phyloP scores from a whole-genome alignment of 2,329 filamentous ascomycete genomes.

The Ploettnerulaceae sp. region DNA sequence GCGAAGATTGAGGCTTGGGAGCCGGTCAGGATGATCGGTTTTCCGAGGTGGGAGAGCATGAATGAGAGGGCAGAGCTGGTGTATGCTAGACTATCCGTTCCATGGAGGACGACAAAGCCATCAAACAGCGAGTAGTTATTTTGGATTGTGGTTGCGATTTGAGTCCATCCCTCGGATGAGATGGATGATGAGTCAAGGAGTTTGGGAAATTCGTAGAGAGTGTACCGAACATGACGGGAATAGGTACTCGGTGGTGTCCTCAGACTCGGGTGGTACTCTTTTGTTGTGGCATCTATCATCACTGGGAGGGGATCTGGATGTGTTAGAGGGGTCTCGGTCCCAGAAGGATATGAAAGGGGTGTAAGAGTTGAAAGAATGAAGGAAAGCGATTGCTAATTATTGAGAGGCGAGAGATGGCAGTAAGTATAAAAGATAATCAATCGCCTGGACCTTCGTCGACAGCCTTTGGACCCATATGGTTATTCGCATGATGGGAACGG shows the following conservation, averaged over 20 bases:
- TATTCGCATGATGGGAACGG: too few relatives aligned
- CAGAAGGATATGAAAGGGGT: too few relatives aligned
- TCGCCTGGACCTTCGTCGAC: too few relatives aligned
- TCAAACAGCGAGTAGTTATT: slow-evolving; percentile 66
- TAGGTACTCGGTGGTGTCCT: slow-evolving; percentile 61
- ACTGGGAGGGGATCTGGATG: slow-evolving; percentile 31
- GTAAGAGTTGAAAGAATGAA: not conserved
- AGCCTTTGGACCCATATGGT: too few relatives aligned
- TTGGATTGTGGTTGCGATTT: slow-evolving; percentile 55
- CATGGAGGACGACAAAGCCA: slow-evolving; percentile 67
- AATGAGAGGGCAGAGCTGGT: slow-evolving; percentile 67
- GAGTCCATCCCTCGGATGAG: slow-evolving; percentile 64
- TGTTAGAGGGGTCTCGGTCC: slow-evolving; percentile 13
- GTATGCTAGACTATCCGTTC: slow-evolving; percentile 65
- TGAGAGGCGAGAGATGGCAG: too few relatives aligned
- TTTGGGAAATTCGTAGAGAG: slow-evolving; percentile 62
- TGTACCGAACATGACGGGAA: slow-evolving; percentile 60
- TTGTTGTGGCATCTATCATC: slow-evolving; percentile 24
- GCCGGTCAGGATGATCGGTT: slow-evolving; percentile 64
- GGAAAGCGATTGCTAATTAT: not conserved
- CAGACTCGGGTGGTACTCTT: slow-evolving; percentile 29
- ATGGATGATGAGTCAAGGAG: slow-evolving; percentile 68
- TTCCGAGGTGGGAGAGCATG: slow-evolving; percentile 68
- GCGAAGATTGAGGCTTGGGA: slow-evolving; percentile 64
- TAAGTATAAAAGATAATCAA: too few relatives aligned